phyloP scores from a whole-genome alignment of 129 eudicot genomes.

The Scalesia atractyloides region DNA sequence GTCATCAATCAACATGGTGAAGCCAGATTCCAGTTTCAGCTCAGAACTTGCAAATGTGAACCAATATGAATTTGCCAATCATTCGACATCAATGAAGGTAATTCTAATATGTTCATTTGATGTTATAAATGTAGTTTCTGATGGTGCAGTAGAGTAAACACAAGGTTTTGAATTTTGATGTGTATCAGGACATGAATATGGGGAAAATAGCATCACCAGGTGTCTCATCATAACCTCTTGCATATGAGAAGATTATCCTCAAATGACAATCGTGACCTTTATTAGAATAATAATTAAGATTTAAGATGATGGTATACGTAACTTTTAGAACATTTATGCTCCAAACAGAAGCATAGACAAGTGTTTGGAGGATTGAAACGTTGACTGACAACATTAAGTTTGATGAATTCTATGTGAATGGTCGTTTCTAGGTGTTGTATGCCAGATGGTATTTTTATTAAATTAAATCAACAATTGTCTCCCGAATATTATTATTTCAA shows the following conservation, averaged over 20 bases:
- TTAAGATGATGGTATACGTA: slow-evolving; percentile 21
- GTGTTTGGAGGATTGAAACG: slow-evolving; percentile 18
- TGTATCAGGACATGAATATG: slow-evolving; percentile 54
- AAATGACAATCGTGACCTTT: slow-evolving; percentile 19
- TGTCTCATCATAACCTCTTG: slow-evolving; percentile 48
- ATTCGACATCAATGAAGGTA: slow-evolving; percentile 55
- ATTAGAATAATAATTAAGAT: slow-evolving; percentile 35
- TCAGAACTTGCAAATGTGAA: slow-evolving; percentile 40
- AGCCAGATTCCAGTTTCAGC: slow-evolving; percentile 43
- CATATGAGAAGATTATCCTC: slow-evolving; percentile 20
- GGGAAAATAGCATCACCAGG: slow-evolving; percentile 63
- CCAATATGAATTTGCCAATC: slow-evolving; percentile 49
- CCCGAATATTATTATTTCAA: too few relatives aligned
- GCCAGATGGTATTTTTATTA: not conserved
- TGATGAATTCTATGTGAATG: slow-evolving; percentile 2
- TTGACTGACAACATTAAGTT: slow-evolving; percentile 12
- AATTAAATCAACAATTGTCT: not conserved
- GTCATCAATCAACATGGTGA: slow-evolving; percentile 40
- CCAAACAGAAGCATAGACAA: slow-evolving; percentile 30
- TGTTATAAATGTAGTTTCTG: not conserved
- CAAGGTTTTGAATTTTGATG: not conserved
- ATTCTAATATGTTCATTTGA: slow-evolving; percentile 10
- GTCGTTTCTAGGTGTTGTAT: not conserved
- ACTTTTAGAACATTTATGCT: slow-evolving; percentile 19
- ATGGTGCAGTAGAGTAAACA: not conserved